Evolutionary conservation across 495 filamentous ascomycete genomes (phyloP), one percentile per base, ranked within the genome.

Genomic region (Ramalina peruviana): DNA sequence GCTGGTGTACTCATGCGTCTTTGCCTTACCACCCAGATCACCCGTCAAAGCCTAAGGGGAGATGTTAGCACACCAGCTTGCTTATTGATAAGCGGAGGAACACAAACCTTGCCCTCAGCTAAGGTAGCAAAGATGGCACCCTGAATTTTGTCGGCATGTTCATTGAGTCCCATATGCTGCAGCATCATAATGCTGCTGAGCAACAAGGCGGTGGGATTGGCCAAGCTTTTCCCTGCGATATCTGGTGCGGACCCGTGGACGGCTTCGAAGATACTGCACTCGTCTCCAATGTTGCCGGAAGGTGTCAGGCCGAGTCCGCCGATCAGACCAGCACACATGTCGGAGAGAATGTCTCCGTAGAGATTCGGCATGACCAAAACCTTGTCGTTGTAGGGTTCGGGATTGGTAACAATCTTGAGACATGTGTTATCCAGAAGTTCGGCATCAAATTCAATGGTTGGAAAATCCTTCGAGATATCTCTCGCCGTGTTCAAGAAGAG

Each of bases 331-430:
- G 92, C 92, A 71, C 92, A 97, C 86, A 98, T 93, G 69, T 98
- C 92, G 59, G 92, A 97, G 54, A 98, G 79, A 77, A 98, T 98
- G 68, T 98, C 92, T 67, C 92, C 92, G 72, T 98, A 97, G 56
- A 98, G 73, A 73, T 98, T 98, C 65, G 92, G 93, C 93, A 97
- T 97, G 66, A 98, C 92, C 51, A 98, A 81, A 48, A 98, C 92
- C 75, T 95, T 94, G 79, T 97, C 92, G 73, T 88, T 94, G 78
- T 98, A 98, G 13, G 89, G 87, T 46, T 78, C 70, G 20, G 88
- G 88, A 74, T 94, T 88, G 55, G 88, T 93, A 51, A 89, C 85
- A 71, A 96, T 94, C 76, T 94, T 95, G 58, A 98, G 71, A 79
- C 93, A 98, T 52, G 90, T 87, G 75, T 98, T 98, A 78, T 98